Evolutionary conservation across 495 filamentous ascomycete genomes (phyloP).

Genomic region (Aspergillus conjunctus): DNA sequence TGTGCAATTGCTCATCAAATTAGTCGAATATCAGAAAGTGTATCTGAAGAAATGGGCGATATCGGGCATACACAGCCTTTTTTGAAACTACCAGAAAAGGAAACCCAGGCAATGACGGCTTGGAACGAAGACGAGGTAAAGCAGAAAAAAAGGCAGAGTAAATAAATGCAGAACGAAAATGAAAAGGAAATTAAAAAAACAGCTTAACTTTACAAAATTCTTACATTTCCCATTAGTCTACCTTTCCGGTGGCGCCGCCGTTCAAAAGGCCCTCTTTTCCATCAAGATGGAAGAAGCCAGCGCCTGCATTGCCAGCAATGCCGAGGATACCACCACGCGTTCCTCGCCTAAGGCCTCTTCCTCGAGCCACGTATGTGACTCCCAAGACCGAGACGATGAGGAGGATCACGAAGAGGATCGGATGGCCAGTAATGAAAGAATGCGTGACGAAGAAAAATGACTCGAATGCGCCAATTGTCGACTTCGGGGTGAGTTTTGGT

Average conservation of each 20-base stretch:
- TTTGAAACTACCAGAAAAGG: slow-evolving; percentile 14
- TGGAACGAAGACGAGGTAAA: slow-evolving; percentile 16
- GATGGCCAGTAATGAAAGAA: slow-evolving; percentile 67
- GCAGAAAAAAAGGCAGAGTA: slow-evolving; percentile 31
- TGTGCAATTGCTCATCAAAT: slow-evolving; percentile 7
- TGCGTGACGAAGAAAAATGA: slow-evolving; percentile 77
- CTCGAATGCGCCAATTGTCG: slow-evolving; percentile 75
- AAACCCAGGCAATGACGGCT: not conserved
- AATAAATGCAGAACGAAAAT: slow-evolving; percentile 25
- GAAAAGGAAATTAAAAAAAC: slow-evolving; percentile 33
- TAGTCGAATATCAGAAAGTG: not conserved
- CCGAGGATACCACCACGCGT: slow-evolving; percentile 56
- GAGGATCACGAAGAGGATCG: slow-evolving; percentile 66
- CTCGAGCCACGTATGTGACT: slow-evolving; percentile 38
- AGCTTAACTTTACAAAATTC: slow-evolving; percentile 42
- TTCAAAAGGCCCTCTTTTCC: slow-evolving; percentile 72
- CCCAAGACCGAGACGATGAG: slow-evolving; percentile 51
- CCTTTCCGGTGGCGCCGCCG: slow-evolving; percentile 68
- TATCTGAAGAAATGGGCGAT: slow-evolving; percentile 2
- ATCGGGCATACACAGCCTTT: not conserved
- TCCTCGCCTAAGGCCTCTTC: slow-evolving; percentile 35
- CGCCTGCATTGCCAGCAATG: slow-evolving; percentile 53
- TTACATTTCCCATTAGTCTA: slow-evolving; percentile 59
- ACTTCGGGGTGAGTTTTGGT: slow-evolving; percentile 83
- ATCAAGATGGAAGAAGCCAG: slow-evolving; percentile 76